Evolutionary conservation across 371 early-diverging fungal genomes (phyloP).

Genomic region (Saksenaea vasiformis): DNA sequence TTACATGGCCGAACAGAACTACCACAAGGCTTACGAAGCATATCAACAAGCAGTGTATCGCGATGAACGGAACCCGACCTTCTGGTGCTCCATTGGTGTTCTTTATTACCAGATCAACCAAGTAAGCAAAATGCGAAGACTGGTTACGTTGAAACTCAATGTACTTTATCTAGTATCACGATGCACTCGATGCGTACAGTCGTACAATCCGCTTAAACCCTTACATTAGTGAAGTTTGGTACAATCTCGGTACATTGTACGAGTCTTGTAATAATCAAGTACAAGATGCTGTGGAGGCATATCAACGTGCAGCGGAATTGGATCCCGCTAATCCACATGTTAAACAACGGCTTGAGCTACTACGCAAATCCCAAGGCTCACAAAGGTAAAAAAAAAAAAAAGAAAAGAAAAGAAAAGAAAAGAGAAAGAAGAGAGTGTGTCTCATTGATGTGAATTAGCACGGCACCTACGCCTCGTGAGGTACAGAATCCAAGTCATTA

Average conservation of each 20-base stretch:
- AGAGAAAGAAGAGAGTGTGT: too few species aligned
- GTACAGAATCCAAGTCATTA: too few species aligned
- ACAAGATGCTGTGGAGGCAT: constrained; percentile 96
- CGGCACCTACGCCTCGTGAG: too few species aligned
- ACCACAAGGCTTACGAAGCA: constrained; percentile 95
- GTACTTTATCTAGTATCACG: constrained; percentile 62
- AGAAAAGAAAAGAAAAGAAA: too few species aligned
- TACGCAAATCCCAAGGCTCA: constrained; percentile 27
- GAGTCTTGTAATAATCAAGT: constrained; percentile 98
- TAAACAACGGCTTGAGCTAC: constrained; percentile 70
- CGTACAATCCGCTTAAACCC: constrained; percentile 96
- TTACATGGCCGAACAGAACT: constrained; percentile 95
- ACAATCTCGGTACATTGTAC: constrained; percentile 94
- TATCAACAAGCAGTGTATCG: constrained; percentile 98
- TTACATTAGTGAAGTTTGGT: constrained; percentile 96
- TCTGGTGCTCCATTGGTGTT: constrained; percentile 99
- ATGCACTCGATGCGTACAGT: constrained; percentile 97
- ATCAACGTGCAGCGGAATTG: constrained; percentile 89
- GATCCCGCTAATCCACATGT: constrained; percentile 81
- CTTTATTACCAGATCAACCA: constrained; percentile 97
- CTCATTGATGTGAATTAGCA: too few species aligned
- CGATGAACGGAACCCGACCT: constrained; percentile 93
- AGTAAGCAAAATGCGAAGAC: constrained; percentile 25
- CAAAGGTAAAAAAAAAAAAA: too few species aligned
- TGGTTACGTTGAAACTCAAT: too few species aligned